phyloP scores from a whole-genome alignment of 129 eudicot species.

The Sambucus nigra region DNA sequence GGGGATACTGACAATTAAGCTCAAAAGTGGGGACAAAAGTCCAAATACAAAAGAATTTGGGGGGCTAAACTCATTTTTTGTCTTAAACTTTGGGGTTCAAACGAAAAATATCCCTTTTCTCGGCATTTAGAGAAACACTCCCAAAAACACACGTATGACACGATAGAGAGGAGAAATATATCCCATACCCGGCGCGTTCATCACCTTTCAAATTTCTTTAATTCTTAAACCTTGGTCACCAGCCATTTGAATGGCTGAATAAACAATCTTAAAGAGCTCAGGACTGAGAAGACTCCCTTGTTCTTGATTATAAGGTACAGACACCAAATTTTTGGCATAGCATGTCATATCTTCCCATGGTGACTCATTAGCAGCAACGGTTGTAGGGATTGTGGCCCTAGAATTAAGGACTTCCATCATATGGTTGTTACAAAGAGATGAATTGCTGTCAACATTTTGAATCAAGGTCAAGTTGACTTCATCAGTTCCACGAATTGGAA shows the following conservation, averaged over 20 bases:
- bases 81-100: too few relatives aligned
- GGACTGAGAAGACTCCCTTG: slow-evolving; percentile 25
- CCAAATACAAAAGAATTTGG: too few relatives aligned
- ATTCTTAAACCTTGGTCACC: slow-evolving; percentile 92
- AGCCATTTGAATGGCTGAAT: slow-evolving; percentile 70
- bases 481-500: slow-evolving; percentile 13
- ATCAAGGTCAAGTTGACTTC: slow-evolving; percentile 7
- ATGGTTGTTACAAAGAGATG: slow-evolving; percentile 15
- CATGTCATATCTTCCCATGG: slow-evolving; percentile 75
- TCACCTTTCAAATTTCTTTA: slow-evolving; percentile 38
- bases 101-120: too few relatives aligned
- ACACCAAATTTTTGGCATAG: slow-evolving; percentile 32
- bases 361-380: slow-evolving; percentile 29
- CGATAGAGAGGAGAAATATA: not conserved
- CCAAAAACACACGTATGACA: too few relatives aligned
- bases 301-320: slow-evolving; percentile 21
- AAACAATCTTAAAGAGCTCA: slow-evolving; percentile 37
- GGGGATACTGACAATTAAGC: too few relatives aligned
- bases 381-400: slow-evolving; percentile 14
- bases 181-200: slow-evolving; percentile 36
- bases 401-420: slow-evolving; percentile 18
- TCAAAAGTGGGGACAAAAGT: too few relatives aligned
- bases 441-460: slow-evolving; percentile 16
- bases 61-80: too few relatives aligned
- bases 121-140: too few relatives aligned